These are phyloP conservation scores for Aschersonia sp. DNA, from an alignment of 2,329 filamentous ascomycete species.

Conservation along the genomic window DNA sequence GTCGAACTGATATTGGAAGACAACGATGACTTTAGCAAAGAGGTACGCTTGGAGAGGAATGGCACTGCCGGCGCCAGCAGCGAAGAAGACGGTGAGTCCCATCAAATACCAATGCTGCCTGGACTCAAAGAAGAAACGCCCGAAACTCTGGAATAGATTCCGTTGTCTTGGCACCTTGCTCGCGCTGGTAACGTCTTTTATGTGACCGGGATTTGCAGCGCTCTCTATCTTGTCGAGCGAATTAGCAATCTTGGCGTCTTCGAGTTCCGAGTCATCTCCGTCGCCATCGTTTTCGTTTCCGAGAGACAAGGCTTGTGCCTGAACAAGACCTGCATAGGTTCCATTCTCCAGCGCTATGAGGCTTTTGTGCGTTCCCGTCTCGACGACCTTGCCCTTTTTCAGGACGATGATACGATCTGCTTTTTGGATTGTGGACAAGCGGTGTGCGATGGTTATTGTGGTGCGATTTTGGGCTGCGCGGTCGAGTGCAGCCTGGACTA, in stretches of 20 bases:
- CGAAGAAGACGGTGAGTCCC: slow-evolving; percentile 30
- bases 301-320: slow-evolving; percentile 44
- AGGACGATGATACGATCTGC: slow-evolving; percentile 71
- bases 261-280: slow-evolving; percentile 19
- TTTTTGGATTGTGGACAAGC: slow-evolving; percentile 60
- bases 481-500: slow-evolving; percentile 52
- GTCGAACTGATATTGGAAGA: slow-evolving; percentile 25
- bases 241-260: too few relatives aligned
- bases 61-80: slow-evolving; percentile 26
- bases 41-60: slow-evolving; percentile 39
- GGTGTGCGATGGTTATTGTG: slow-evolving; percentile 62
- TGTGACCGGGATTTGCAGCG: too few relatives aligned
- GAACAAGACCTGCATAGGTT: slow-evolving; percentile 54
- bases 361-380: slow-evolving; percentile 62
- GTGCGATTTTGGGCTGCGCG: slow-evolving; percentile 48
- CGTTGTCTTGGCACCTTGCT: slow-evolving; percentile 16
- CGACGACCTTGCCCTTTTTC: slow-evolving; percentile 53
- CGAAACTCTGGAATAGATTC: slow-evolving; percentile 38
- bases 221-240: too few relatives aligned
- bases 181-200: slow-evolving; percentile 26
- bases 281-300: slow-evolving; percentile 29
- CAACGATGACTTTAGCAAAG: slow-evolving; percentile 36
- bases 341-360: slow-evolving; percentile 46
- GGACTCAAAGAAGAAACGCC: slow-evolving; percentile 42
- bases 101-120: slow-evolving; percentile 35